Percentiles rank a stretch among this genome's conserved stretches.
Evolutionary conservation across 495 filamentous ascomycete species (phyloP).

Genomic region (Penicillium pancosmium): DNA sequence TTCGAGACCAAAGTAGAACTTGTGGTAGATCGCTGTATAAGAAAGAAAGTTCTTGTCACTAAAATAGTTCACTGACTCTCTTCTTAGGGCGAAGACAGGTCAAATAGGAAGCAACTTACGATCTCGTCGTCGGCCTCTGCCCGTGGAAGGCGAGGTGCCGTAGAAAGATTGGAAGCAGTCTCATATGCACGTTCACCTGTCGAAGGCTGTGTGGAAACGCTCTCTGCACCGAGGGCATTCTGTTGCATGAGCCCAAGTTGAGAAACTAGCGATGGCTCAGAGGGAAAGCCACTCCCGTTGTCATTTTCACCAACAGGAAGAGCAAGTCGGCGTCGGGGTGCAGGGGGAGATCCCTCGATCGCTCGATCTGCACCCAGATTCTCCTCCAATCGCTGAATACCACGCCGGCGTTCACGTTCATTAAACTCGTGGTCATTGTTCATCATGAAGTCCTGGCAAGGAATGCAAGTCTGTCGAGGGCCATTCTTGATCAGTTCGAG

Average conservation of each 20-base stretch:
- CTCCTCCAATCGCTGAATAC: neutral
- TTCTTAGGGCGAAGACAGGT: neutral
- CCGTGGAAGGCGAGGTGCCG: neutral
- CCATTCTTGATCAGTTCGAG: neutral
- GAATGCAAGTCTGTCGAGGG: neutral
- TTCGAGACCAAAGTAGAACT: neutral
- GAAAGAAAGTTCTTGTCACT: neutral
- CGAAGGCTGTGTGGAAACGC: neutral
- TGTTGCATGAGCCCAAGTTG: neutral
- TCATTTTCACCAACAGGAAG: neutral
- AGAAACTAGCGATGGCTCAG: neutral
- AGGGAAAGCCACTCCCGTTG: neutral
- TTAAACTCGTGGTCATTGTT: neutral
- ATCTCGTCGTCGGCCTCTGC: neutral
- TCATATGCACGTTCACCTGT: neutral
- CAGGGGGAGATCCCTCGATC: neutral
- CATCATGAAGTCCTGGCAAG: slow-evolving; percentile 1
- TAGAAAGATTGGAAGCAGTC: neutral
- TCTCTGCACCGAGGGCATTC: neutral
- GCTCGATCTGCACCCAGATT: neutral
- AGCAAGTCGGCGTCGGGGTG: neutral
- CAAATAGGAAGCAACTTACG: neutral
- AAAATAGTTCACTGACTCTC: neutral
- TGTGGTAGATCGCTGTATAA: neutral
- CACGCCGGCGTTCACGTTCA: neutral